Conservation (phyloP, 169 alveolate genomes). For the Plasmodium fragile region DNA sequence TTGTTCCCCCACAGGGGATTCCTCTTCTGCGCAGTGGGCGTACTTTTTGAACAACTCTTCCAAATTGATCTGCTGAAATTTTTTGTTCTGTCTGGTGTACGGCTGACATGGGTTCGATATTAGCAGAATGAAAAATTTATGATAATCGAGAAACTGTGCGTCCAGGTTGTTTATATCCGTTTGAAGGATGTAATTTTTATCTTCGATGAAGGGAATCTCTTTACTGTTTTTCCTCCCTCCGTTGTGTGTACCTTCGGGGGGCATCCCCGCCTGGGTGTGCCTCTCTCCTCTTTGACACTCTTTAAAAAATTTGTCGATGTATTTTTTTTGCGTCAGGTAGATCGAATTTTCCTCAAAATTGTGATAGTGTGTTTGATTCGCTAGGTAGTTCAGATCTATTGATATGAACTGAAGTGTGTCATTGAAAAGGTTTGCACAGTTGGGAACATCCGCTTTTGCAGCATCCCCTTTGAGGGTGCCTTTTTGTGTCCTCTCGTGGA, state of each 20-base stretch:
- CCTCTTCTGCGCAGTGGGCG: not conserved
- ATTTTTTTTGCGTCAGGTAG: constrained; percentile 26
- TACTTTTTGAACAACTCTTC: not conserved
- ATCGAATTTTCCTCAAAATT: constrained; percentile 37
- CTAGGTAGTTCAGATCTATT: constrained; percentile 31
- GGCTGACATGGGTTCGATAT: constrained; percentile 76
- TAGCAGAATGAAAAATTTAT: constrained; percentile 21
- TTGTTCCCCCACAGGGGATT: not conserved
- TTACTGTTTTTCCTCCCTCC: not conserved
- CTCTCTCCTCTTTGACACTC: not conserved
- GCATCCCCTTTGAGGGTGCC: not conserved
- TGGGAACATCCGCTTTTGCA: not conserved
- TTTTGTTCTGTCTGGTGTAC: constrained; percentile 64
- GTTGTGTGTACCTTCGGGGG: not conserved
- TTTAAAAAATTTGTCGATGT: constrained; percentile 46
- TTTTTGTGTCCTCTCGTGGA: not conserved
- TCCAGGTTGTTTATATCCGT: constrained; percentile 69
- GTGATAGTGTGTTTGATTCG: constrained; percentile 59
- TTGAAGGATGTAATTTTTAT: constrained; percentile 53
- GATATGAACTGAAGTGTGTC: constrained; percentile 45
- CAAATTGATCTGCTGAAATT: constrained; percentile 23
- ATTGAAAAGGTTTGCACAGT: not conserved
- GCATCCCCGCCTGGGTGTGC: not conserved
- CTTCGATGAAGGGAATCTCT: not conserved
- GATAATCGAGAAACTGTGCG: constrained; percentile 23